phyloP scores from a whole-genome alignment of 78 protist genomes.

The Dictyostelium discoideum region dicty_2.7 NC_007091.3:1233001-1233500 shows the following conservation, averaged over 20 bases:
- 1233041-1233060: neutral
- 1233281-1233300: no score
- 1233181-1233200: no score
- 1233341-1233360: constrained; percentile 64
- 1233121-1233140: neutral
- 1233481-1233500: constrained; percentile 24
- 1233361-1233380: neutral
- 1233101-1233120: neutral
- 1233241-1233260: no score
- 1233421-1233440: constrained; percentile 40
- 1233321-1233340: constrained; percentile 40
- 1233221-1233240: neutral
- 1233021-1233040: neutral
- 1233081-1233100: neutral
- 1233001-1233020: neutral
- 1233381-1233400: constrained; percentile 22
- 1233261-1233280: no score
- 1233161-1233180: no score
- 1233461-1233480: constrained; percentile 22
- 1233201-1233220: no score
- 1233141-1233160: neutral
- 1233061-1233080: neutral
- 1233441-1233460: constrained; percentile 42
- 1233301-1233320: no score
- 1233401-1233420: constrained; percentile 34